Base-by-base conservation (phyloP, 106 monocot genomes). In the Cymbidium sinense region DNA sequence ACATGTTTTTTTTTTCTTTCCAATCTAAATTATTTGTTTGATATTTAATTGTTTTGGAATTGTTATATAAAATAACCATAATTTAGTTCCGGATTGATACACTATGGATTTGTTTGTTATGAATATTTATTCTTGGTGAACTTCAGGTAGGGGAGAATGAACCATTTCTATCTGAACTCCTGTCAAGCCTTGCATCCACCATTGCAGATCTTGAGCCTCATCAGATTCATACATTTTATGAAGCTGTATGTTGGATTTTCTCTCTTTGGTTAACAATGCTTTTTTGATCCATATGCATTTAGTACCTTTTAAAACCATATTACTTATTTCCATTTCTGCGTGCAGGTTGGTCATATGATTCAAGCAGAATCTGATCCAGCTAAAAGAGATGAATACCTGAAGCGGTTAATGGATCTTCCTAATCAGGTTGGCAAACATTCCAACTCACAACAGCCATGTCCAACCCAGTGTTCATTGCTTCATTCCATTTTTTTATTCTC, bases 221-320 rank as follows among this genome's bases (percentile, higher is more conserved):
- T 79, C 99, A 99, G 81, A 99, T 99, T 83, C 99, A 99, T 84
- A 81, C 99, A 36, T 99, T 99, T 72, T 94, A 93, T 83, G 95
- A 99, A 90, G 86, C 95, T 51, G 92, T 92, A 92, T 77, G 61
- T 73, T 62, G 23, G 0, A 74, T 43, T 44, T 37, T 23, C 28
- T 4, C 39, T 70, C 35, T 70, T 33, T 7, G 37, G 5, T 31
- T 27, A 34, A 41, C 17, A 35, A 21, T 61, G 31, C 28, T 15
- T 58, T 55, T 70, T 2, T 67, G 15, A 47, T 50, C 5, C 70
- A n/a, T 70, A 2, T 5, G 10, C 10, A 44, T 41, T 18, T 64
- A 29, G 41, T 10, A 43, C 1, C 27, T 72, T 69, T 36, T 29
- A 33, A 70, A 64, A 30, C 8, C 41, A 50, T 34, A 2, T 74